phyloP scores from a whole-genome alignment of 371 early-diverging fungal genomes.

The Haplosporangium sp. region DNA sequence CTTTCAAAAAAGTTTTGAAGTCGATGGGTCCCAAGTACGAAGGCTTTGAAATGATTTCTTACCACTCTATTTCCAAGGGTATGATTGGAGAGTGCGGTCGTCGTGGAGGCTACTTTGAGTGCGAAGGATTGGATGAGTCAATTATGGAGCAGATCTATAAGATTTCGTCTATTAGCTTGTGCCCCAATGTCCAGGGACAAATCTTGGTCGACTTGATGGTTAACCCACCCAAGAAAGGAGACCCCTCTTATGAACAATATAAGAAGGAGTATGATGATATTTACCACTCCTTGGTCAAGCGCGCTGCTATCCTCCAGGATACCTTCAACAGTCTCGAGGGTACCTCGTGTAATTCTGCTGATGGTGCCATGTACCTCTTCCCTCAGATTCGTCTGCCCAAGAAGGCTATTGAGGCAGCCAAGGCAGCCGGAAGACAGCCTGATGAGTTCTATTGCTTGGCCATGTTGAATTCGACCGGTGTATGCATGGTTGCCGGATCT shows the following conservation, averaged over 20 bases:
- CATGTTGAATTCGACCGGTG: slow-evolving; percentile 94
- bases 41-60: slow-evolving; percentile 89
- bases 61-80: slow-evolving; percentile 97
- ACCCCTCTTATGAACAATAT: slow-evolving; percentile 82
- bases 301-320: slow-evolving; percentile 79
- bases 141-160: slow-evolving; percentile 92
- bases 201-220: slow-evolving; percentile 95
- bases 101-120: slow-evolving; percentile 98
- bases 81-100: slow-evolving; percentile 99
- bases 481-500: slow-evolving; percentile 89
- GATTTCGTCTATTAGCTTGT: slow-evolving; percentile 91
- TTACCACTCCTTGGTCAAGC: slow-evolving; percentile 84
- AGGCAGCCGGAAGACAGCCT: slow-evolving; percentile 71
- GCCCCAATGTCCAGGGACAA: slow-evolving; percentile 90
- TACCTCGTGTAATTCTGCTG: slow-evolving; percentile 89
- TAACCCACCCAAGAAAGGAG: slow-evolving; percentile 88
- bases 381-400: slow-evolving; percentile 82
- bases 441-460: slow-evolving; percentile 92
- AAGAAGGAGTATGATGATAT: slow-evolving; percentile 79
- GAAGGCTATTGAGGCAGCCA: slow-evolving; percentile 83
- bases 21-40: slow-evolving; percentile 75
- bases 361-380: slow-evolving; percentile 98
- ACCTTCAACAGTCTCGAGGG: slow-evolving; percentile 89
- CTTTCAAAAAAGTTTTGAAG: slow-evolving; percentile 92
- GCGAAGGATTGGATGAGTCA: slow-evolving; percentile 79